Percentiles rank a stretch among this genome's conserved stretches.
phyloP scores from a whole-genome alignment of 164 flowering plant species.

The Sextonia rubra region DNA sequence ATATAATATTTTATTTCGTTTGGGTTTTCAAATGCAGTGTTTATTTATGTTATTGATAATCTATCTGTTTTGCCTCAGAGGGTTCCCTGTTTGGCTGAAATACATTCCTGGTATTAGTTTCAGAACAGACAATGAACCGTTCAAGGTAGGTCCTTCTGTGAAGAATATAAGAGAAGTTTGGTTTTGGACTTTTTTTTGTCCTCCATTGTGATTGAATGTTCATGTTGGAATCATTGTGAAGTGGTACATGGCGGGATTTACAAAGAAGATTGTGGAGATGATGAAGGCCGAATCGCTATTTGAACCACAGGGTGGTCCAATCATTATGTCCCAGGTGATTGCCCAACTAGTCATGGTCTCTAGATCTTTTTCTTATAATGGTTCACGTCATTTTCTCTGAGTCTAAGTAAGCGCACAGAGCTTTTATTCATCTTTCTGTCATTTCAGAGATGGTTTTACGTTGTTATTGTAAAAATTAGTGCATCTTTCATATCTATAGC shows the following conservation, averaged over 20 bases:
- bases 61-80: constrained; percentile 38
- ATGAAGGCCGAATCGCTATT: constrained; percentile 21
- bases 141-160: constrained; percentile 33
- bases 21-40: neutral
- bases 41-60: neutral
- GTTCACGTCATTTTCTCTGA: neutral
- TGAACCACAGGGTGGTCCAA: constrained; percentile 62
- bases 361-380: neutral
- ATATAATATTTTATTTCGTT: neutral
- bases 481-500: neutral
- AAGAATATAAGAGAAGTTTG: neutral
- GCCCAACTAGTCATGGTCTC: neutral
- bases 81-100: constrained; percentile 66
- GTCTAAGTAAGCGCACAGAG: neutral
- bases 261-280: constrained; percentile 3
- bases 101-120: constrained; percentile 35
- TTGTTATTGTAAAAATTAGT: neutral
- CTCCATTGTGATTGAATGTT: neutral
- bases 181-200: neutral
- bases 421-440: neutral
- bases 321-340: constrained; percentile 42
- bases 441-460: neutral
- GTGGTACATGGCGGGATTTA: constrained; percentile 1
- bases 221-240: neutral
- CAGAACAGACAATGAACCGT: constrained; percentile 49